These are phyloP conservation scores for Neurospora sp. DNA, from an alignment of 495 filamentous ascomycete genomes.

Conservation along the genomic window DNA sequence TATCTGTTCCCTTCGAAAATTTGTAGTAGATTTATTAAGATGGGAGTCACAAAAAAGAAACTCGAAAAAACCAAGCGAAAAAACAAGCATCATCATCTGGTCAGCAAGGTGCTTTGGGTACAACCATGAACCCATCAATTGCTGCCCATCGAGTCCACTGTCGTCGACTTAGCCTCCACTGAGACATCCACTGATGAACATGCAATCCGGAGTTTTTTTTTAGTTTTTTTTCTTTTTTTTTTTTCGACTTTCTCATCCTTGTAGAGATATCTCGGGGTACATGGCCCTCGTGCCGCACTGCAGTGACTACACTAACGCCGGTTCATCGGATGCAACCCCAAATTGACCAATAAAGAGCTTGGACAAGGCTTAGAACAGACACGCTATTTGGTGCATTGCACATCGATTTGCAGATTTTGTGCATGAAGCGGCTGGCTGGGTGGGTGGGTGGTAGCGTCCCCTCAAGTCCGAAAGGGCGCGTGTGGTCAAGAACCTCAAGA, in stretches of 20 bases:
- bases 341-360: background rate
- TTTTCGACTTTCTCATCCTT: too few relatives aligned
- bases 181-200: background rate
- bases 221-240: too few relatives aligned
- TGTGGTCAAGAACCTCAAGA: background rate
- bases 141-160: background rate
- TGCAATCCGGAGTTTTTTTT: too few relatives aligned
- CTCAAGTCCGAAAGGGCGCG: background rate
- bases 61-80: background rate
- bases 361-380: background rate
- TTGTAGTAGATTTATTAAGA: background rate
- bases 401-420: background rate
- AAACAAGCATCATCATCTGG: background rate
- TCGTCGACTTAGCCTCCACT: background rate
- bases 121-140: background rate
- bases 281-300: background rate
- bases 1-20: too few relatives aligned
- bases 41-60: background rate
- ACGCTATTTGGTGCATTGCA: background rate
- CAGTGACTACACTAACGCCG: background rate
- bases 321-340: too few relatives aligned
- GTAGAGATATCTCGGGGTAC: background rate
- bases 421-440: background rate
- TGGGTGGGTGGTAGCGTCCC: background rate
- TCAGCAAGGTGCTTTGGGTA: background rate